phyloP scores from a whole-genome alignment of 2,329 filamentous ascomycete genomes.

The Fusarium buxicola region DNA sequence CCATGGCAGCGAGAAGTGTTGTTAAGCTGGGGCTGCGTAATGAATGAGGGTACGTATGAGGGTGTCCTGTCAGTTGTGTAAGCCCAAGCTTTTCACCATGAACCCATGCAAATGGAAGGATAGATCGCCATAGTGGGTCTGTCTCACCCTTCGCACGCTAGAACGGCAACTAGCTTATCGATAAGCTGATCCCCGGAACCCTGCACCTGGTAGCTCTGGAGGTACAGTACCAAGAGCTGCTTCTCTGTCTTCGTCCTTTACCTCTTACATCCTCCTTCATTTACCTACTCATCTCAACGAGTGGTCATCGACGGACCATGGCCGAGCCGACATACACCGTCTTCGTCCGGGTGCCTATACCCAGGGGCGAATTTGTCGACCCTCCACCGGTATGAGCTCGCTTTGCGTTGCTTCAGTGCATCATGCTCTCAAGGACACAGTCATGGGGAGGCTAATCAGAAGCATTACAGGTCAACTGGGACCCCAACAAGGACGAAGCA shows the following conservation, averaged over 20 bases:
- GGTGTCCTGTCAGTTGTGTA: not conserved
- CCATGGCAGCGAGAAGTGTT: too few species aligned
- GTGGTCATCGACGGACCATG: slow-evolving; percentile 48
- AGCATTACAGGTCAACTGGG: slow-evolving; percentile 80
- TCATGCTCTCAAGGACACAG: slow-evolving; percentile 32
- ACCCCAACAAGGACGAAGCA: slow-evolving; percentile 84
- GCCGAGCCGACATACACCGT: slow-evolving; percentile 75
- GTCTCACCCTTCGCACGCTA: slow-evolving; percentile 31
- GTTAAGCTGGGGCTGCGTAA: too few species aligned
- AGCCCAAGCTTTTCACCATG: not conserved
- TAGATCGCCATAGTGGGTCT: slow-evolving; percentile 1
- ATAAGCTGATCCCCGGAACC: slow-evolving; percentile 42
- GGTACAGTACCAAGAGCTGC: slow-evolving; percentile 33
- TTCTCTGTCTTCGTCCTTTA: slow-evolving; percentile 23
- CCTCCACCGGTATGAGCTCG: slow-evolving; percentile 77
- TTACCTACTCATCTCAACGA: slow-evolving; percentile 25
- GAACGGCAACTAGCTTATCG: slow-evolving; percentile 38
- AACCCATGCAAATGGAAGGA: slow-evolving; percentile 6
- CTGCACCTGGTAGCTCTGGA: slow-evolving; percentile 29
- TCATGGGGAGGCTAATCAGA: slow-evolving; percentile 39
- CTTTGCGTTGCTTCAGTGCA: slow-evolving; percentile 14
- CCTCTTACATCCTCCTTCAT: slow-evolving; percentile 34
- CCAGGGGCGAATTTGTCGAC: slow-evolving; percentile 88
- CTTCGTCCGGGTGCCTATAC: slow-evolving; percentile 90
- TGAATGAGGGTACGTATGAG: too few species aligned